phyloP scores from a whole-genome alignment of 306 rosid genomes.

The Casuarina glauca region DNA sequence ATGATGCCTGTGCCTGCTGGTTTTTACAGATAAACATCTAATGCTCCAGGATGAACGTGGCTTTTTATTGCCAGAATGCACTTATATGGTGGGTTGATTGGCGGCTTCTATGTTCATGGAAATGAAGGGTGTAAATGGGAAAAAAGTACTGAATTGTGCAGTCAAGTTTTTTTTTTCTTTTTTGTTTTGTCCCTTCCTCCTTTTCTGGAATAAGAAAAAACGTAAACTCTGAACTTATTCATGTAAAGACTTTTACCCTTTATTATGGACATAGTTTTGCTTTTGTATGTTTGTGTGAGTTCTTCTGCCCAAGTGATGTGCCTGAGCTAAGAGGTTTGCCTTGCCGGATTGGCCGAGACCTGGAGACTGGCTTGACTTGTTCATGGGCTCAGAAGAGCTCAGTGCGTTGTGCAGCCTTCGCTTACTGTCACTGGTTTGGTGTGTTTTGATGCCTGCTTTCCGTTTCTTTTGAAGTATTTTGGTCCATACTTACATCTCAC shows the following conservation, averaged over 20 bases:
- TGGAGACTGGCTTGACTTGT: background rate
- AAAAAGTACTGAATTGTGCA: background rate
- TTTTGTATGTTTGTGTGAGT: background rate
- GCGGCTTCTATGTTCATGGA: background rate
- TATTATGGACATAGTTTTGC: background rate
- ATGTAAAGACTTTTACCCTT: background rate
- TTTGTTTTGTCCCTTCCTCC: background rate
- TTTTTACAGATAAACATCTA: background rate
- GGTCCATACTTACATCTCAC: background rate
- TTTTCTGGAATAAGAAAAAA: background rate
- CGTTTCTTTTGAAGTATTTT: background rate
- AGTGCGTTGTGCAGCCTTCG: background rate
- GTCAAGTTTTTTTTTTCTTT: background rate
- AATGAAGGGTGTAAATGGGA: background rate
- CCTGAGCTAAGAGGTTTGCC: background rate
- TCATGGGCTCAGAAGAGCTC: background rate
- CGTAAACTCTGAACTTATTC: background rate
- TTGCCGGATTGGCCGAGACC: background rate
- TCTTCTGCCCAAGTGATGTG: background rate
- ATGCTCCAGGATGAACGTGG: background rate
- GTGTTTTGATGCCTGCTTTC: background rate
- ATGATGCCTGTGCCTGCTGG: background rate
- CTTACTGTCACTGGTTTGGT: background rate
- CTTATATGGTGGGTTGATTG: background rate
- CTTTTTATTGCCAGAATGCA: background rate